phyloP scores from a whole-genome alignment of 495 filamentous ascomycete species.

The Podospora tetraspora region DNA sequence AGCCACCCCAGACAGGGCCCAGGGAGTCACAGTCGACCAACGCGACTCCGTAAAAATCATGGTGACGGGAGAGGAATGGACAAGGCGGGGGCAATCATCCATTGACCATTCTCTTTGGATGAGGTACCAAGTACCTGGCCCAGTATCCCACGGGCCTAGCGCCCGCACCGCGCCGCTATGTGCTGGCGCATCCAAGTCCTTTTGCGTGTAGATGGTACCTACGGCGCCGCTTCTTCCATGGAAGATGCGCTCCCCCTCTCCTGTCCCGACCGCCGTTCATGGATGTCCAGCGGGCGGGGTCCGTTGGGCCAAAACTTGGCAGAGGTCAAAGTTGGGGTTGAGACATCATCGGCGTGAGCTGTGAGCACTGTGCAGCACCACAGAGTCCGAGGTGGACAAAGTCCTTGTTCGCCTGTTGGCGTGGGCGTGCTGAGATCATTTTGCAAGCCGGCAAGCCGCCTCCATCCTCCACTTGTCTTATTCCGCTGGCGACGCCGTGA shows the following conservation, averaged over 20 bases:
- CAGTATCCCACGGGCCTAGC: neutral
- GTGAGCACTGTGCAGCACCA: neutral
- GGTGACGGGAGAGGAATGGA: neutral
- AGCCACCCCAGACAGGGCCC: neutral
- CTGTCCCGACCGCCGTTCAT: neutral
- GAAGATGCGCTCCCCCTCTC: neutral
- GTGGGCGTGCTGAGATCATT: neutral
- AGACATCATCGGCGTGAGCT: neutral
- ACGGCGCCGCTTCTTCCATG: neutral
- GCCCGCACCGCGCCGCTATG: neutral
- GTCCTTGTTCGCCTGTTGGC: neutral
- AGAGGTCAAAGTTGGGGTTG: slow-evolving; percentile 1
- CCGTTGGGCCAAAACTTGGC: neutral
- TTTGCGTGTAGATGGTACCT: neutral
- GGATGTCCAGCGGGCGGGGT: neutral
- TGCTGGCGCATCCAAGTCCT: neutral
- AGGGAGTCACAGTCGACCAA: slow-evolving; percentile 15
- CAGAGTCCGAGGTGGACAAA: neutral
- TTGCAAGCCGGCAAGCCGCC: neutral
- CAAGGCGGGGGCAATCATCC: neutral
- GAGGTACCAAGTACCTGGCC: neutral
- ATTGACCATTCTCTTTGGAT: neutral
- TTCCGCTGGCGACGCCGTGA: neutral
- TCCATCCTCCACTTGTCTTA: neutral
- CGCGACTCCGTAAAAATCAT: slow-evolving; percentile 1